Evolutionary conservation across 768 basidiomycete species (phyloP).

Genomic region (Termitomyces sp.): DNA sequence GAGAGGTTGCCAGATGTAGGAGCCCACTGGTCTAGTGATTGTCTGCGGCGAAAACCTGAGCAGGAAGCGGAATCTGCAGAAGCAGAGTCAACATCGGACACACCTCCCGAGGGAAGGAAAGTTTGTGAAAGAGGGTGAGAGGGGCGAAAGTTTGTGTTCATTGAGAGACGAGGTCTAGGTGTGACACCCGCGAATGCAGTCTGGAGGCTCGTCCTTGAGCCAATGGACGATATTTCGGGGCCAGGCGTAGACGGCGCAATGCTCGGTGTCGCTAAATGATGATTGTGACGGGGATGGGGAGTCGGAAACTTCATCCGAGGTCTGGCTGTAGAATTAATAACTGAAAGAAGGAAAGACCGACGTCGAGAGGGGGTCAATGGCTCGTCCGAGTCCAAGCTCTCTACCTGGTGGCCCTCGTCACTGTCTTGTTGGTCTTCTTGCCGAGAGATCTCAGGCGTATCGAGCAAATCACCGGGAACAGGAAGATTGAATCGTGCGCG

Average conservation of each 20-base stretch:
- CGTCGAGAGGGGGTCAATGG: slow-evolving; percentile 69
- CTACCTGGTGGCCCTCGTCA: slow-evolving; percentile 15
- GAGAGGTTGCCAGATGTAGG: slow-evolving; percentile 29
- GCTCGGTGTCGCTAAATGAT: slow-evolving; percentile 26
- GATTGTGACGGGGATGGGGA: slow-evolving; percentile 45
- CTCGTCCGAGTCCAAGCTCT: slow-evolving; percentile 25
- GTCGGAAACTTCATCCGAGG: slow-evolving; percentile 64
- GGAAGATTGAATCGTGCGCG: slow-evolving; percentile 59
- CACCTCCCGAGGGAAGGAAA: slow-evolving; percentile 32
- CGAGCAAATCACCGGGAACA: slow-evolving; percentile 32
- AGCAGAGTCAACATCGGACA: slow-evolving; percentile 29
- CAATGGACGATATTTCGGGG: slow-evolving; percentile 23
- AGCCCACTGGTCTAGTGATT: slow-evolving; percentile 16
- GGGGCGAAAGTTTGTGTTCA: slow-evolving; percentile 24
- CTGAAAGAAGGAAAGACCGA: slow-evolving; percentile 75
- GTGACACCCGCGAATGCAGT: slow-evolving; percentile 61
- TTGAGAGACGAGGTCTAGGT: slow-evolving; percentile 43
- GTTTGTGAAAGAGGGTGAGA: slow-evolving; percentile 68
- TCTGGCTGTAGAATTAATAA: slow-evolving; percentile 78
- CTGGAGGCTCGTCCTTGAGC: slow-evolving; percentile 29
- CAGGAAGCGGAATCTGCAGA: slow-evolving; percentile 18
- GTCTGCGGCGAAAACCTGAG: slow-evolving; percentile 14
- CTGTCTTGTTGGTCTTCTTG: slow-evolving; percentile 16
- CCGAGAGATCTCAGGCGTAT: slow-evolving; percentile 26
- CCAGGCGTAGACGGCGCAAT: slow-evolving; percentile 29